Base-by-base conservation (phyloP, 1,284 basidiomycete species). In the Puccinia sorghi region DNA sequence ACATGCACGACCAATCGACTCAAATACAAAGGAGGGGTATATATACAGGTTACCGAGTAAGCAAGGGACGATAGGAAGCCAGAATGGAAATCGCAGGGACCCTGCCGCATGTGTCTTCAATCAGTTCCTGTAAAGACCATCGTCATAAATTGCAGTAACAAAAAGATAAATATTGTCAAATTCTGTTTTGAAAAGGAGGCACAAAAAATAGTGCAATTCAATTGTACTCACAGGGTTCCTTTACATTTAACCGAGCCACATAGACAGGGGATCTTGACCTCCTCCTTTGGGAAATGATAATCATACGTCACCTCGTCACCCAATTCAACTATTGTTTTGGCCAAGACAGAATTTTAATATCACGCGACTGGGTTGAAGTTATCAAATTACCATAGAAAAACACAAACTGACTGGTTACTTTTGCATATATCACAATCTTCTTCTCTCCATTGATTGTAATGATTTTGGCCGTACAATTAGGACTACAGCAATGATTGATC, bases 391-490 rank as follows among this genome's bases (percentile, higher is more conserved):
- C n/a, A 15, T 84, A 90, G 73, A 81, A 92, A 92, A 92, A 86
- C 93, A 93, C 80, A 94, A 83, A 17, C 82, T 94, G 90, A 83
- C 99, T 94, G 81, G 92, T 91, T 82, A 91, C 89, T 85, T 97
- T 97, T 41, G 97, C 97, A 84, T 97, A 99, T 76, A 99, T 96
- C 83, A 98, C 97, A 83, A 99, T 99, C 88, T 97, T 94, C 88
- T 97, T 97, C 86, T 96, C 93, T 48, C 94, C 93, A 83, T 92
- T 96, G 86, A 99, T 94, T 79, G 94, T 97, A 84, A 99, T 95
- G 85, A 99, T 99, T 87, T 96, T 97, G 61, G 96, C 96, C 20
- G 91, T 97, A 84, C 95, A 97, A 83, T 97, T 97, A 8, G 96
- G 96, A 83, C 95, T 93, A 84, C 96, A 99, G 90, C 87, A 97